Percentiles rank a stretch among this genome's conserved stretches.
Evolutionary conservation across 306 rosid species (phyloP).

Genomic region (Trifolium subterraneum): DNA sequence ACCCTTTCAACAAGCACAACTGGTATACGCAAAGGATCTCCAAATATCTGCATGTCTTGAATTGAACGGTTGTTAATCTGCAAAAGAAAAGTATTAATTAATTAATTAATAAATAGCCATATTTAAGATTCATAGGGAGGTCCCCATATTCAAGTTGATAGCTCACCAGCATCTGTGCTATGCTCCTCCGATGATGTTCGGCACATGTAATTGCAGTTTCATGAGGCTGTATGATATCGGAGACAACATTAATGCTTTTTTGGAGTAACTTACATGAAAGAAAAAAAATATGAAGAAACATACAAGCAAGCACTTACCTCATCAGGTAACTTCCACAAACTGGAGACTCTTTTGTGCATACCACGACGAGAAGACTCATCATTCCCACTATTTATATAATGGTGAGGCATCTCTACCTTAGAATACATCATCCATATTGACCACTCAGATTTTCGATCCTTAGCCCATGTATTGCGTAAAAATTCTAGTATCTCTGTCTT

Average conservation of each 20-base stretch:
- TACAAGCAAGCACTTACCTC: slow-evolving; percentile 67
- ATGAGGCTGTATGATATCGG: slow-evolving; percentile 66
- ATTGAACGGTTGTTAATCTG: slow-evolving; percentile 86
- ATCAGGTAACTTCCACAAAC: slow-evolving; percentile 71
- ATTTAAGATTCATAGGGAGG: slow-evolving; percentile 24
- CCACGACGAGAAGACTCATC: slow-evolving; percentile 62
- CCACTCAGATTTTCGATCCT: slow-evolving; percentile 89
- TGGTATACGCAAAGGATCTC: slow-evolving; percentile 76
- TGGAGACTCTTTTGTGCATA: slow-evolving; percentile 64
- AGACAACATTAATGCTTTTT: slow-evolving; percentile 34
- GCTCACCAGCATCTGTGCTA: slow-evolving; percentile 85
- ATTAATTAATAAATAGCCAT: slow-evolving; percentile 14
- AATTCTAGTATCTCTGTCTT: slow-evolving; percentile 66
- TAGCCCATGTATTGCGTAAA: slow-evolving; percentile 73
- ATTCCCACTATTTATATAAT: slow-evolving; percentile 60
- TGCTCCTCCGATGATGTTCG: slow-evolving; percentile 85
- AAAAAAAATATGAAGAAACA: slow-evolving; percentile 26
- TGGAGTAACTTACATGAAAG: slow-evolving; percentile 29
- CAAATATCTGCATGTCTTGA: slow-evolving; percentile 93
- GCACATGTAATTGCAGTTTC: slow-evolving; percentile 78
- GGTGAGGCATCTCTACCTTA: slow-evolving; percentile 95
- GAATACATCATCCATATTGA: slow-evolving; percentile 97
- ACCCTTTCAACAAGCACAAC: slow-evolving; percentile 87
- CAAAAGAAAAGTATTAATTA: slow-evolving; percentile 18
- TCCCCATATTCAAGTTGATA: slow-evolving; percentile 34